These are phyloP conservation scores for Hypericum perforatum DNA, from an alignment of 345 rosid genomes.

Conservation along the genomic window DNA sequence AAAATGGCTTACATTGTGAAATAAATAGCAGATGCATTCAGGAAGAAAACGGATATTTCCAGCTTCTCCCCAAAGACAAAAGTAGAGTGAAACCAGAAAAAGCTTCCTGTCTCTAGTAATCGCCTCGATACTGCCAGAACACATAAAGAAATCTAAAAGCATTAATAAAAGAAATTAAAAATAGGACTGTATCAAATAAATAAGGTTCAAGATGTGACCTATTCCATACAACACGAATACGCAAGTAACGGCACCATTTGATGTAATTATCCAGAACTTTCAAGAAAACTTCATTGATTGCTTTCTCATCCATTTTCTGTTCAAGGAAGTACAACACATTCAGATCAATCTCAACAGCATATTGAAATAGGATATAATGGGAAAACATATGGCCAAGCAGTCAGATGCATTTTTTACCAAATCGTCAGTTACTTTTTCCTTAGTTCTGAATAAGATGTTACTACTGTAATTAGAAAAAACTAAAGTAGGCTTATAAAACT, in stretches of 20 bases:
- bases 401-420: slow-evolving; percentile 5
- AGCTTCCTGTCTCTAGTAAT: slow-evolving; percentile 84
- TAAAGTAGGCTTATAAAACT: neutral
- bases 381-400: neutral
- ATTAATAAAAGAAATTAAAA: neutral
- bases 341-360: neutral
- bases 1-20: slow-evolving; percentile 66
- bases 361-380: neutral
- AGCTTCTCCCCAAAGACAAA: slow-evolving; percentile 98
- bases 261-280: slow-evolving; percentile 89
- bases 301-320: slow-evolving; percentile 92
- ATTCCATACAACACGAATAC: slow-evolving; percentile 70
- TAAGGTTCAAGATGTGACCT: slow-evolving; percentile 38
- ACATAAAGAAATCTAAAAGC: slow-evolving; percentile 2
- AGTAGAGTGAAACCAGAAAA: slow-evolving; percentile 82
- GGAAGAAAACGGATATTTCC: slow-evolving; percentile 99
- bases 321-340: neutral
- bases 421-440: too few species aligned
- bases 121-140: slow-evolving; percentile 59
- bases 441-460: too few species aligned
- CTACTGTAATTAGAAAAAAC: neutral
- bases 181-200: slow-evolving; percentile 10
- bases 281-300: slow-evolving; percentile 81
- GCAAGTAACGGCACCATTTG: slow-evolving; percentile 94
- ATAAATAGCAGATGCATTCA: slow-evolving; percentile 91